Conservation (phyloP, 495 filamentous ascomycete genomes). For the Daldinia vernicosa region DNA sequence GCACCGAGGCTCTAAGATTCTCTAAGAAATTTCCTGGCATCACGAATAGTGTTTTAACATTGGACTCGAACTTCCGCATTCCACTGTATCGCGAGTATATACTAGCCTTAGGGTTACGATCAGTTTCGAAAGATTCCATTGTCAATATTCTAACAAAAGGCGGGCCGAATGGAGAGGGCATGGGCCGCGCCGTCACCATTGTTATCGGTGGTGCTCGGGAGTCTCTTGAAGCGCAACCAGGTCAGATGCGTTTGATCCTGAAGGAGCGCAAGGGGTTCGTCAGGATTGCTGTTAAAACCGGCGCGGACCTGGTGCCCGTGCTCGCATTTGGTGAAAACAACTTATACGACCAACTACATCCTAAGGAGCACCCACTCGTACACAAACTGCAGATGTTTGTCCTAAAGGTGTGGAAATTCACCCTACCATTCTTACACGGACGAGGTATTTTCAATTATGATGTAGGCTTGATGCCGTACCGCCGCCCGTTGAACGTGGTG, state of each 20-base stretch:
- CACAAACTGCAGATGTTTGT: conserved; percentile 80
- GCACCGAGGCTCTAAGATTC: conserved; percentile 90
- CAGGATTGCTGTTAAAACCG: conserved; percentile 88
- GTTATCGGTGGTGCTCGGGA: conserved; percentile 93
- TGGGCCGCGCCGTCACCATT: conserved; percentile 95
- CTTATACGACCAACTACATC: conserved; percentile 85
- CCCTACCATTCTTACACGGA: conserved; percentile 88
- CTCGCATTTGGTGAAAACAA: conserved; percentile 95
- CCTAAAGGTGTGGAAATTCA: conserved; percentile 90
- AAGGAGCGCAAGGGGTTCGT: conserved; percentile 89
- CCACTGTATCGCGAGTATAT: conserved; percentile 94
- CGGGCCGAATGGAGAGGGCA: conserved; percentile 80
- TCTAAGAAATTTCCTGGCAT: conserved; percentile 93
- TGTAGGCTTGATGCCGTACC: conserved; percentile 93
- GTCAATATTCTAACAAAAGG: conserved; percentile 83
- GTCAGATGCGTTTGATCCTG: conserved; percentile 76
- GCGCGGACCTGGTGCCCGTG: conserved; percentile 91
- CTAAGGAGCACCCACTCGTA: conserved; percentile 73
- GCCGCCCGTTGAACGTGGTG: conserved; percentile 85
- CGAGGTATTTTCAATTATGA: conserved; percentile 97
- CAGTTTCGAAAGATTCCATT: conserved; percentile 90
- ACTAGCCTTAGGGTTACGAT: conserved; percentile 83
- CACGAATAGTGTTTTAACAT: conserved; percentile 87
- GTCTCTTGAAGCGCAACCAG: conserved; percentile 84
- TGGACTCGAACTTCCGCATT: conserved; percentile 93